phyloP scores from a whole-genome alignment of 306 rosid genomes.

The Citrullus amarus region DNA sequence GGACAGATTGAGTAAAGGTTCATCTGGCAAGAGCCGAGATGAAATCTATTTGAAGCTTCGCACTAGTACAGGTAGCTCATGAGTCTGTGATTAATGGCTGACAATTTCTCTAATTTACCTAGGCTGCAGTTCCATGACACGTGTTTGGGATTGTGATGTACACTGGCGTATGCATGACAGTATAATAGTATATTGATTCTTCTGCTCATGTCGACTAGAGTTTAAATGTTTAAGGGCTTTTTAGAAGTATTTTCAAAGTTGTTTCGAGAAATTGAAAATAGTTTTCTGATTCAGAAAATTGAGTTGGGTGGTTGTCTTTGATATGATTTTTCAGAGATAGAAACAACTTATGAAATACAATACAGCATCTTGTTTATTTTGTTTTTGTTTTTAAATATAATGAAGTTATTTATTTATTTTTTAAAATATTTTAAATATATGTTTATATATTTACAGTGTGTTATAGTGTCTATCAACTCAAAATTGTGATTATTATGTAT shows the following conservation, averaged over 20 bases:
- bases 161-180: neutral
- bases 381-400: neutral
- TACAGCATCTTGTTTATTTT: neutral
- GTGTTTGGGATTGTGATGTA: neutral
- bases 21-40: conserved; percentile 66
- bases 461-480: neutral
- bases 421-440: too few species aligned
- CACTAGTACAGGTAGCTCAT: conserved; percentile 75
- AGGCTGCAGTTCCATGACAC: neutral
- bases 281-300: neutral
- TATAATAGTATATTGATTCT: neutral
- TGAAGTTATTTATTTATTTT: neutral
- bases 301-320: neutral
- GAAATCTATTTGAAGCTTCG: conserved; percentile 78
- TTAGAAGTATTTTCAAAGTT: neutral
- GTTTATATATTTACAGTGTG: neutral
- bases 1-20: conserved; percentile 76
- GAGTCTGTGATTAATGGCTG: conserved; percentile 7
- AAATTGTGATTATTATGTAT: neutral
- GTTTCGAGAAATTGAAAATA: neutral
- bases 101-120: neutral
- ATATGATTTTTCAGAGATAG: neutral
- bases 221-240: neutral
- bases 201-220: neutral
- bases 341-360: neutral